phyloP scores from a whole-genome alignment of 306 rosid genomes.

The Prunus kanzakura region DNA sequence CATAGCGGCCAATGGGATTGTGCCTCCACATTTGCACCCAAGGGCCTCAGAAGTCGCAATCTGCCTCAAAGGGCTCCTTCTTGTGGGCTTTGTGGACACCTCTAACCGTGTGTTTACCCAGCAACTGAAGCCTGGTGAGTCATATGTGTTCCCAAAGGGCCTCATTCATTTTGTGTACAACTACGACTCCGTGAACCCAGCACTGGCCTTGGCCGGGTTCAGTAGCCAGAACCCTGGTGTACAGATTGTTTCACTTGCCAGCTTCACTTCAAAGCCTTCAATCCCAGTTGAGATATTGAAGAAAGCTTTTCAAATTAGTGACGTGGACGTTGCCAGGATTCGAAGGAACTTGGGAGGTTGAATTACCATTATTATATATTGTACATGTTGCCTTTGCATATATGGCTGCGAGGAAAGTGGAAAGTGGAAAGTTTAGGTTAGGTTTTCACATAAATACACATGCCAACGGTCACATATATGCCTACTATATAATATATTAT shows the following conservation, averaged over 20 bases:
- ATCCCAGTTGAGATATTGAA: slow-evolving; percentile 28
- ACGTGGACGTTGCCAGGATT: slow-evolving; percentile 35
- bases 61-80: slow-evolving; percentile 42
- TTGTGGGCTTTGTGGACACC: slow-evolving; percentile 66
- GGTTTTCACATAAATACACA: not conserved
- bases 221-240: slow-evolving; percentile 71
- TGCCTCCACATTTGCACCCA: slow-evolving; percentile 62
- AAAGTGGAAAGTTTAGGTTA: not conserved
- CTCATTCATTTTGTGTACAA: slow-evolving; percentile 62
- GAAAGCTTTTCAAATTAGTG: slow-evolving; percentile 44
- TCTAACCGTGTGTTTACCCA: slow-evolving; percentile 29
- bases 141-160: slow-evolving; percentile 66
- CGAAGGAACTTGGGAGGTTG: slow-evolving; percentile 46
- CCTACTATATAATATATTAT: not conserved
- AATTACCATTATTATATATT: not conserved
- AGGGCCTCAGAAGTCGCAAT: slow-evolving; percentile 59
- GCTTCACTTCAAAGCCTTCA: slow-evolving; percentile 44
- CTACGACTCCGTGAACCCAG: slow-evolving; percentile 22
- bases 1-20: slow-evolving; percentile 21
- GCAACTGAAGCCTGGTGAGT: slow-evolving; percentile 46
- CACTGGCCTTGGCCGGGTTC: slow-evolving; percentile 50
- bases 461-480: not conserved
- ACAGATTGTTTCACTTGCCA: slow-evolving; percentile 39
- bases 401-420: not conserved
- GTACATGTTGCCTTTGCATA: not conserved